Conservation (phyloP, 805 yeast genomes). For the Saturnispora serradocipensis region DNA sequence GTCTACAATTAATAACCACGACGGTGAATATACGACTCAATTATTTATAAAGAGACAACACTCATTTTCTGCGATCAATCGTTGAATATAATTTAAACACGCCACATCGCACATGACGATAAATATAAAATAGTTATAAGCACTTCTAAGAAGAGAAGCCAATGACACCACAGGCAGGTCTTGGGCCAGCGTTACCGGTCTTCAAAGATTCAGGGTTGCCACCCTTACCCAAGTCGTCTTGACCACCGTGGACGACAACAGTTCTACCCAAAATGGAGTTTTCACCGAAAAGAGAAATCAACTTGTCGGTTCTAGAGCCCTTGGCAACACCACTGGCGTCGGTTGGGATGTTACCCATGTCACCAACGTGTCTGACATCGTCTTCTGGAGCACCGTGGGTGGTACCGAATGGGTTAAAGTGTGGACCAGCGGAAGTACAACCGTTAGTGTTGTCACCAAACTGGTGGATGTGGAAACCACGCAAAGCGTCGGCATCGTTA, state of each 20-base stretch:
- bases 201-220: slow-evolving; percentile 83
- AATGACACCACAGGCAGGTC: slow-evolving; percentile 98
- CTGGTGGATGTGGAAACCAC: slow-evolving; percentile 97
- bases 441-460: slow-evolving; percentile 99
- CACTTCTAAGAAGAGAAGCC: slow-evolving; percentile 48
- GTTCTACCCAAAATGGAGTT: slow-evolving; percentile 90
- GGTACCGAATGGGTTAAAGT: slow-evolving; percentile 85
- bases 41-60: background rate
- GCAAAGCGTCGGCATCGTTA: slow-evolving; percentile 74
- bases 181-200: slow-evolving; percentile 97
- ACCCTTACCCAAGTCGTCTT: slow-evolving; percentile 92
- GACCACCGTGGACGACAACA: slow-evolving; percentile 87
- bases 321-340: slow-evolving; percentile 85
- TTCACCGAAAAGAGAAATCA: slow-evolving; percentile 77
- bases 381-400: slow-evolving; percentile 91
- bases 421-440: slow-evolving; percentile 97
- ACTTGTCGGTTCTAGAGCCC: slow-evolving; percentile 72
- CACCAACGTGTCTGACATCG: slow-evolving; percentile 82
- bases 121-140: background rate
- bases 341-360: slow-evolving; percentile 88
- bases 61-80: background rate
- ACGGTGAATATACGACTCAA: background rate
- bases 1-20: background rate
- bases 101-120: background rate
- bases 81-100: background rate